A percentile compares a stretch with the other conserved stretches of the same genome.
phyloP scores from a whole-genome alignment of 2,329 filamentous ascomycete genomes.

The Pseudocercospora eumusae region DNA sequence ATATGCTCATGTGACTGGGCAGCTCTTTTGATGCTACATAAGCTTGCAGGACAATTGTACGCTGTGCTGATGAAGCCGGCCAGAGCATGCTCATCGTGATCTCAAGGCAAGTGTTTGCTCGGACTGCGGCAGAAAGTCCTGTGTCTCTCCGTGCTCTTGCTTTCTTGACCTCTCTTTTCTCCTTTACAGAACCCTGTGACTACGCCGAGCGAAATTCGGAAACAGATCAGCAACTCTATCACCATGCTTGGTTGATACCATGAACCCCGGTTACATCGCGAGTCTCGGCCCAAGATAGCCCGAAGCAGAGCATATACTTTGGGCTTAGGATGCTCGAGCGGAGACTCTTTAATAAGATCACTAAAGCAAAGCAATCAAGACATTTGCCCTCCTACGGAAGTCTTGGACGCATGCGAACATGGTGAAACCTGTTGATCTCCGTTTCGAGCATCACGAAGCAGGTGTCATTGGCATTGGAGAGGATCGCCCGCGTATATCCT shows the following conservation, averaged over 20 bases:
- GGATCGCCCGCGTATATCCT: constrained; percentile 7
- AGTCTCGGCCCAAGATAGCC: background rate
- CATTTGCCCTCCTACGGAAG: background rate
- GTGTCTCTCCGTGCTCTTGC: background rate
- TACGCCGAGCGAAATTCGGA: background rate
- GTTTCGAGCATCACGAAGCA: constrained; percentile 11
- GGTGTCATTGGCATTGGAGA: constrained; percentile 11
- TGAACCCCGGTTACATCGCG: background rate
- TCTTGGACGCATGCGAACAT: background rate
- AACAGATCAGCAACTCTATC: background rate
- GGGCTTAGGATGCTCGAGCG: background rate
- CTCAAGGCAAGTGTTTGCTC: background rate
- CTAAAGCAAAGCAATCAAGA: background rate
- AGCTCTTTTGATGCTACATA: background rate
- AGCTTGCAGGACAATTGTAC: background rate
- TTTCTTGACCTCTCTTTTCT: background rate
- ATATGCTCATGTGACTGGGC: background rate
- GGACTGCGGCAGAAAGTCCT: background rate
- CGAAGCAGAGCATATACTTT: background rate
- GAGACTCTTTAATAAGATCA: background rate
- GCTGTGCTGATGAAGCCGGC: background rate
- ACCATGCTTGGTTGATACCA: background rate
- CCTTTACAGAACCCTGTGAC: background rate
- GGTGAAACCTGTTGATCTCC: background rate
- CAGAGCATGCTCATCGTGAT: background rate